Evolutionary conservation across 2,329 filamentous ascomycete genomes (phyloP).

Genomic region (Aspergillus tubingensis): DNA sequence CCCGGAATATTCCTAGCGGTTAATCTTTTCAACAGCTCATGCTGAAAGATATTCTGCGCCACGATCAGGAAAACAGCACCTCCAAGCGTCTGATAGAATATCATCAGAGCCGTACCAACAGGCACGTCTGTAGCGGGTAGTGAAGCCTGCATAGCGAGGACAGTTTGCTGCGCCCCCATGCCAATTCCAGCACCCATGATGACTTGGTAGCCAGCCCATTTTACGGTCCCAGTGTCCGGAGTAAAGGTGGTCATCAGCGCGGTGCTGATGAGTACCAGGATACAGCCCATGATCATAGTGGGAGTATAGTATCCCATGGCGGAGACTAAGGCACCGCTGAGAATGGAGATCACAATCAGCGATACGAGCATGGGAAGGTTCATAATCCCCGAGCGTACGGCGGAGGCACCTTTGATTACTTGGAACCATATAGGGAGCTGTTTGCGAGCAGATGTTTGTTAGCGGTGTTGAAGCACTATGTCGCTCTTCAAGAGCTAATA

Average conservation of each 20-base stretch:
- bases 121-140: constrained; percentile 35
- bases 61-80: constrained; percentile 52
- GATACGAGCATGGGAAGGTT: neutral
- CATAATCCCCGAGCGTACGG: neutral
- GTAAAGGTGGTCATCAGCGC: neutral
- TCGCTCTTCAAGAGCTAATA: neutral
- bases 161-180: constrained; percentile 3
- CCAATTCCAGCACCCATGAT: constrained; percentile 15
- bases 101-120: constrained; percentile 35
- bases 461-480: no score
- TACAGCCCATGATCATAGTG: neutral
- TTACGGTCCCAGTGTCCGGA: no score
- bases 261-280: neutral
- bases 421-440: neutral
- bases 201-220: constrained; percentile 11
- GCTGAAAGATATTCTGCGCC: constrained; percentile 41
- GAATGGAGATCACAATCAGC: neutral
- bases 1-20: neutral
- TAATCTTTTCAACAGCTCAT: neutral
- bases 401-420: neutral
- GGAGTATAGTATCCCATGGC: neutral
- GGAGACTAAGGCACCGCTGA: neutral
- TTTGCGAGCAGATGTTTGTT: neutral
- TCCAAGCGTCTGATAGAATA: constrained; percentile 38
- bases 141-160: constrained; percentile 38